phyloP scores from a whole-genome alignment of 176 grass and related monocot species.

The Musa schizocarpa region DNA sequence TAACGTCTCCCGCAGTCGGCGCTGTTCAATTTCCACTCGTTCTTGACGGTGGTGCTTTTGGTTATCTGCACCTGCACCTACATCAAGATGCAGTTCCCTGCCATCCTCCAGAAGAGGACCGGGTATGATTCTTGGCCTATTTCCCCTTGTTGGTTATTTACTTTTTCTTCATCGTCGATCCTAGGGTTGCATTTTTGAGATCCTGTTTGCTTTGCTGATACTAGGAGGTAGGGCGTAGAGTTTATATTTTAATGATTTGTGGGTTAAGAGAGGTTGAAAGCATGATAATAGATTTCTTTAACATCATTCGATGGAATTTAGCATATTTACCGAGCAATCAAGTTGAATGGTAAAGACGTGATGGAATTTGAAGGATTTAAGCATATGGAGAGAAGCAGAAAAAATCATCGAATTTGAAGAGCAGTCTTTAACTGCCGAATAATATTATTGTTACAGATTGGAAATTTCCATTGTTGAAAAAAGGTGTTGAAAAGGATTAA shows the following conservation, averaged over 20 bases:
- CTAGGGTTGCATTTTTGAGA: no score
- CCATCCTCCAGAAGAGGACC: conserved; percentile 51
- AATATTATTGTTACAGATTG: not conserved
- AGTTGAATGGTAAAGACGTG: not conserved
- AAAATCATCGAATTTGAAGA: not conserved
- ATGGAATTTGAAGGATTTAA: not conserved
- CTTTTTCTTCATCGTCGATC: not conserved
- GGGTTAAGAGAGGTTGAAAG: not conserved
- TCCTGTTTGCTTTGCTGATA: not conserved
- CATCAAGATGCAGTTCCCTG: conserved; percentile 84
- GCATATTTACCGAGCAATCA: not conserved
- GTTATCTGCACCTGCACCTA: conserved; percentile 82
- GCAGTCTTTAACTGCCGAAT: not conserved
- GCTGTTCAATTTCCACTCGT: conserved; percentile 85
- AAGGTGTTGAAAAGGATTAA: no score
- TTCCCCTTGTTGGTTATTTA: not conserved
- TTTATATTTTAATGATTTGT: not conserved
- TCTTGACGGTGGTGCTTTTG: conserved; percentile 56
- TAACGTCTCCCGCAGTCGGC: conserved; percentile 35
- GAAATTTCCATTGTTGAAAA: not conserved
- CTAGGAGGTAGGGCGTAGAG: not conserved
- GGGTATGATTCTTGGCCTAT: conserved; percentile 27
- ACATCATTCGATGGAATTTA: not conserved
- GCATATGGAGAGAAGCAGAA: not conserved
- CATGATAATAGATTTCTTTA: not conserved